phyloP scores from a whole-genome alignment of 2,329 filamentous ascomycete species.

The Sclerotiophoma versabilis region DNA sequence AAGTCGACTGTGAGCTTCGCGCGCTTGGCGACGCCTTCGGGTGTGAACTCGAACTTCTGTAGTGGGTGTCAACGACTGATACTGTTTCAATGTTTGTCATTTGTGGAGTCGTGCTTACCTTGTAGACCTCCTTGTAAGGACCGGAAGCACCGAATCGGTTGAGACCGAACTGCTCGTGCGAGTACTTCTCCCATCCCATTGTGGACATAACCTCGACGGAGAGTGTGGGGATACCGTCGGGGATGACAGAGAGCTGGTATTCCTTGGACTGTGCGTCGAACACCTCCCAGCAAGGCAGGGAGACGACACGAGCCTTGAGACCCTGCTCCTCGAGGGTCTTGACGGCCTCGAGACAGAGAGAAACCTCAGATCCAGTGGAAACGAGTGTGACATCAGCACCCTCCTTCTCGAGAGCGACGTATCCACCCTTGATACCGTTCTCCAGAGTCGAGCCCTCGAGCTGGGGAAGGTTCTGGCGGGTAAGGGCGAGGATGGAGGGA shows the following conservation, averaged over 20 bases:
- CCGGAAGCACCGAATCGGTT: conserved; percentile 99
- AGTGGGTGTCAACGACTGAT: conserved; percentile 54
- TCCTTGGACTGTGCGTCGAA: conserved; percentile 95
- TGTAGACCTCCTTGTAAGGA: conserved; percentile 97
- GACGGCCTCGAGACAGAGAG: conserved; percentile 89
- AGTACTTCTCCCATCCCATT: conserved; percentile 98
- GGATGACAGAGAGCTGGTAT: conserved; percentile 90
- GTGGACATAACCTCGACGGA: conserved; percentile 97
- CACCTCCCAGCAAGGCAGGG: conserved; percentile 95
- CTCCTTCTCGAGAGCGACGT: conserved; percentile 84
- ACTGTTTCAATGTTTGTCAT: background rate
- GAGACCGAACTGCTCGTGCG: conserved; percentile 98
- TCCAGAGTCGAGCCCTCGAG: conserved; percentile 93
- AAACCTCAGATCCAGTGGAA: conserved; percentile 95
- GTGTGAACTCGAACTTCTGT: conserved; percentile 99
- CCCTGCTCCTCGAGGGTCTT: conserved; percentile 89
- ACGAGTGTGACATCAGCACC: conserved; percentile 87
- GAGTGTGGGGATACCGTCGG: conserved; percentile 90
- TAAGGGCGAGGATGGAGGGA: conserved; percentile 91
- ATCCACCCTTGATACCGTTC: conserved; percentile 92
- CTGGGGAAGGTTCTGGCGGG: conserved; percentile 97
- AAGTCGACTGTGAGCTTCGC: conserved; percentile 91
- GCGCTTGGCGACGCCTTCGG: conserved; percentile 95
- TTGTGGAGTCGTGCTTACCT: conserved; percentile 57
- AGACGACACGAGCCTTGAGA: conserved; percentile 89